phyloP scores from a whole-genome alignment of 305 asterid genomes.

The Galium porrigens region DNA sequence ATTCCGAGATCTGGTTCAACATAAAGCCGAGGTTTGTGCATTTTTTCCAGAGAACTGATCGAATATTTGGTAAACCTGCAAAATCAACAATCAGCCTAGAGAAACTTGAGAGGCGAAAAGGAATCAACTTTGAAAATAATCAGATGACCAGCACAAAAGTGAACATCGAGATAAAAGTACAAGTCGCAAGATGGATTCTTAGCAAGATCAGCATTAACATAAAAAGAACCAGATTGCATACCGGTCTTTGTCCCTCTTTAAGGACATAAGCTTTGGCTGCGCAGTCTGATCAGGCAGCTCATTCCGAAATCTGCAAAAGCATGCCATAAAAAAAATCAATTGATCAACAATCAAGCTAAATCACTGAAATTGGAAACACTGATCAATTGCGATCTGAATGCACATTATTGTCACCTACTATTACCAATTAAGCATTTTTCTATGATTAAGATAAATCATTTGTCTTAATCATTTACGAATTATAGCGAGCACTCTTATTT shows the following conservation, averaged over 20 bases:
- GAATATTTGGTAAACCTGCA: constrained; percentile 81
- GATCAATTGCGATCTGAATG: neutral
- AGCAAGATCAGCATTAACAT: neutral
- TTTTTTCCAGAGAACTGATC: constrained; percentile 79
- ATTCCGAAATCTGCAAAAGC: constrained; percentile 64
- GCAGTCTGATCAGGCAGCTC: constrained; percentile 97
- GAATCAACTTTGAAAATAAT: neutral
- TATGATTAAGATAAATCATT: too few species aligned
- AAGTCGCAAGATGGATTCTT: neutral
- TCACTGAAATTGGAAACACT: too few species aligned
- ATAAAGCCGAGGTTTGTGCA: constrained; percentile 82
- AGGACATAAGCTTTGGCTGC: constrained; percentile 69
- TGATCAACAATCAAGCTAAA: neutral
- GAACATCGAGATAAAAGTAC: too few species aligned
- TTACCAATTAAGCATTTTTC: neutral
- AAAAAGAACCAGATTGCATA: constrained; percentile 19
- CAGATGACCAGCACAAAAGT: neutral
- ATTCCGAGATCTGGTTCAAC: constrained; percentile 98
- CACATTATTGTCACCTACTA: neutral
- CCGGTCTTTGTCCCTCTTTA: constrained; percentile 81
- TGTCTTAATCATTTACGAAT: neutral
- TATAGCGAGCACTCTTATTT: neutral
- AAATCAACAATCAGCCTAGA: constrained; percentile 9
- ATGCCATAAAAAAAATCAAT: constrained; percentile 14
- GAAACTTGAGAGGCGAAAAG: constrained; percentile 4